Conservation (phyloP, 1,284 basidiomycete species). For the Malassezia japonica region DNA sequence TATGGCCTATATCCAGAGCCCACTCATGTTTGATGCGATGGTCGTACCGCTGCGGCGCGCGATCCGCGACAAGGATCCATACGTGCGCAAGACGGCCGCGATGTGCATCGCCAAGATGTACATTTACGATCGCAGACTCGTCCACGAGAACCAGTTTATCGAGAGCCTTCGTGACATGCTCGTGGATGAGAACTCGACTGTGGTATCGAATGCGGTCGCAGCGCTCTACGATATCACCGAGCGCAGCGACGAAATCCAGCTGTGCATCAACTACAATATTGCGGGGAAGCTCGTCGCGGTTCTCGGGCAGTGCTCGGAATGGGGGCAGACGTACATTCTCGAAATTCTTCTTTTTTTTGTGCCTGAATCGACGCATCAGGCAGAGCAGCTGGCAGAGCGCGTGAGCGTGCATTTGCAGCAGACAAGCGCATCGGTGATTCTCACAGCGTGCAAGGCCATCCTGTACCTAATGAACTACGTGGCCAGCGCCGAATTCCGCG, state of each 20-base stretch:
- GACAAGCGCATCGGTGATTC: constrained; percentile 85
- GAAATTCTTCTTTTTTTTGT: constrained; percentile 87
- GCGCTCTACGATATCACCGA: constrained; percentile 82
- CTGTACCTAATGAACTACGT: constrained; percentile 99
- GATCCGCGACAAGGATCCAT: constrained; percentile 79
- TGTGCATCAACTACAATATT: constrained; percentile 70
- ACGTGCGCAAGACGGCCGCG: constrained; percentile 74
- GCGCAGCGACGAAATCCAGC: constrained; percentile 70
- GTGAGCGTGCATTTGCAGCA: constrained; percentile 83
- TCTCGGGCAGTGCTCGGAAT: constrained; percentile 81
- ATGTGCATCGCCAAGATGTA: constrained; percentile 84
- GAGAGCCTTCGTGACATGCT: constrained; percentile 76
- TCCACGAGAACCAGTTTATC: constrained; percentile 75
- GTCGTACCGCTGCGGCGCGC: constrained; percentile 76
- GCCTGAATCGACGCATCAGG: constrained; percentile 75
- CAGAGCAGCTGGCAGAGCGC: constrained; percentile 84
- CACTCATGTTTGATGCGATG: constrained; percentile 58
- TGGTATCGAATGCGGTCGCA: constrained; percentile 90
- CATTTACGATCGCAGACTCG: constrained; percentile 68
- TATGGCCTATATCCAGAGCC: constrained; percentile 80
- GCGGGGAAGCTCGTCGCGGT: constrained; percentile 75
- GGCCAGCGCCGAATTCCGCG: constrained; percentile 73
- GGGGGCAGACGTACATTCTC: constrained; percentile 98
- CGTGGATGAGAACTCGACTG: constrained; percentile 84
- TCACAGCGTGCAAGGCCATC: constrained; percentile 87